phyloP scores from a whole-genome alignment of 2,329 filamentous ascomycete genomes.

The Metarhizium brunneum region DNA sequence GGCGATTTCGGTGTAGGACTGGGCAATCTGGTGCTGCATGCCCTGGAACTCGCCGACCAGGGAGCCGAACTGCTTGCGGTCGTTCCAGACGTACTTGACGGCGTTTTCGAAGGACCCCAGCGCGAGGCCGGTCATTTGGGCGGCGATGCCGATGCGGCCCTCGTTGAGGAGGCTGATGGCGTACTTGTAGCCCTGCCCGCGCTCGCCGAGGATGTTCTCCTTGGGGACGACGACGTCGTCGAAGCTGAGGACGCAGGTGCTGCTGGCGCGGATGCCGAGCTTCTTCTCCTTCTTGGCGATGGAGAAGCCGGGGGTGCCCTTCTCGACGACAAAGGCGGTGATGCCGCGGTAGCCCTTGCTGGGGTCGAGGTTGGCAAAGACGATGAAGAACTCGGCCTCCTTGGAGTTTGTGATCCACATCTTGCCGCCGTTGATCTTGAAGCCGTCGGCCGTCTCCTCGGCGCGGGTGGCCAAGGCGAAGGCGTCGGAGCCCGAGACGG shows the following conservation, averaged over 20 bases:
- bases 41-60: conserved; percentile 95
- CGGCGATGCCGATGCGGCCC: conserved; percentile 93
- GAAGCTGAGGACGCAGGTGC: conserved; percentile 94
- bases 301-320: conserved; percentile 77
- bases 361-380: conserved; percentile 92
- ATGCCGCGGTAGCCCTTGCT: conserved; percentile 95
- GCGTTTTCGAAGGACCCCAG: conserved; percentile 94
- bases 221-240: conserved; percentile 89
- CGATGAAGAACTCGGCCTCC: conserved; percentile 91
- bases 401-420: conserved; percentile 99
- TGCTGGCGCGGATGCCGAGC: conserved; percentile 89
- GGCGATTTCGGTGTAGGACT: conserved; percentile 87
- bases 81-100: conserved; percentile 90
- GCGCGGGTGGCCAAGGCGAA: conserved; percentile 93
- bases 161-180: conserved; percentile 92
- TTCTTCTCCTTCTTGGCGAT: conserved; percentile 99
- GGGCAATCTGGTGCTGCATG: conserved; percentile 98
- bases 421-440: conserved; percentile 83
- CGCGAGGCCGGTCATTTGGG: conserved; percentile 96
- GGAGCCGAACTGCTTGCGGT: conserved; percentile 92
- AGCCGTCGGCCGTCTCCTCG: conserved; percentile 71
- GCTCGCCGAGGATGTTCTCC: conserved; percentile 78
- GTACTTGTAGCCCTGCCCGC: conserved; percentile 95
- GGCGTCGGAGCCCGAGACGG: conserved; percentile 86
- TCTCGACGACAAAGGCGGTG: conserved; percentile 90